phyloP scores from a whole-genome alignment of 768 basidiomycete genomes.

The Sporobolomyces pararoseus region DNA sequence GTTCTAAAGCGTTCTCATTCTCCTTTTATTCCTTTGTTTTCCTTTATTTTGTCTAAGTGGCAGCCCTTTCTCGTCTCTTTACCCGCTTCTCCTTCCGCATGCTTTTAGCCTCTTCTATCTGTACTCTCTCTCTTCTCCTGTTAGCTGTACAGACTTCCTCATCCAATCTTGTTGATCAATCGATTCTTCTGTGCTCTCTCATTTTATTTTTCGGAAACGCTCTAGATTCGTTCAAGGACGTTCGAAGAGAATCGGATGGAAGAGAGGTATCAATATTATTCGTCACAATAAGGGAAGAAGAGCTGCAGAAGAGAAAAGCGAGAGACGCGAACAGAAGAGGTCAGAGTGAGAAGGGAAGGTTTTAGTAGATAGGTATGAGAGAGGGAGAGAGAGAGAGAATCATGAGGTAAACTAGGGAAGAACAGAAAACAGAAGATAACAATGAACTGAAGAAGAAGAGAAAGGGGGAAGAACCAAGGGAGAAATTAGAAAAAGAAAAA shows the following conservation, averaged over 20 bases:
- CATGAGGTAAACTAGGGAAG: not conserved
- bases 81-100: slow-evolving; percentile 1
- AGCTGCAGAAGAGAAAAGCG: too few relatives aligned
- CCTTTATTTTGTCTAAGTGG: not conserved
- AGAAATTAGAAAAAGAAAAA: not conserved
- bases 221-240: too few relatives aligned
- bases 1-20: slow-evolving; percentile 9
- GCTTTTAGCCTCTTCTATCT: too few relatives aligned
- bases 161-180: too few relatives aligned
- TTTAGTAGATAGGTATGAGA: slow-evolving; percentile 56
- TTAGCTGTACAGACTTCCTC: not conserved
- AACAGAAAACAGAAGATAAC: not conserved
- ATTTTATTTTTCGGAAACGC: too few relatives aligned
- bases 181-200: not conserved
- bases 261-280: slow-evolving; percentile 13
- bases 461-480: not conserved
- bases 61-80: not conserved
- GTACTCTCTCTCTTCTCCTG: not conserved
- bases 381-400: not conserved
- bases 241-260: too few relatives aligned
- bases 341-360: slow-evolving; percentile 54
- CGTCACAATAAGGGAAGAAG: slow-evolving; percentile 17
- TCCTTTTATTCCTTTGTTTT: not conserved
- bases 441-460: not conserved
- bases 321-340: not conserved